Base-by-base conservation (phyloP, 352 stramenopile genomes). In the Phytophthora citrophthora region DNA sequence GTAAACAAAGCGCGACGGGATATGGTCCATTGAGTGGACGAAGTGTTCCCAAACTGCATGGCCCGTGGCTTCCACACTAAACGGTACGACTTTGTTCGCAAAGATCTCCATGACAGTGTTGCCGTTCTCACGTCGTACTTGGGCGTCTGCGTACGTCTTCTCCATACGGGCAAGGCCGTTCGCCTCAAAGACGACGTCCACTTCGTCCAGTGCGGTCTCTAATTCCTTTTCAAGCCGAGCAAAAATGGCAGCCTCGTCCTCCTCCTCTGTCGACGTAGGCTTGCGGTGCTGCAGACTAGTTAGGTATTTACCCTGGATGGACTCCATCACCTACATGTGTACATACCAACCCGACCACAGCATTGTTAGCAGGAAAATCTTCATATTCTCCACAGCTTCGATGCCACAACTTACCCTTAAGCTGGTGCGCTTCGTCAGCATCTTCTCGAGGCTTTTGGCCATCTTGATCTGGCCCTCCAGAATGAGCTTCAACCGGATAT, bases 71-170 rank as follows among this genome's bases (percentile, higher is more conserved):
- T 76, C 41, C 24, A 85, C 61, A 29, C 69, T 65, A 32, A 87
- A 87, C 16, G 78, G 78, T 54, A 87, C 74, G 27, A 85, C 66
- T 46, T 87, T 87, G 68, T 83, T 85, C 18, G 73, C 78, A 15
- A 80, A 84, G 48, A 86, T 84, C 55, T 83, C 78, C 63, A 86
- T 80, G 11, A 84, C 48, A 15, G 75, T 79, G 16, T 20, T 57
- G 32, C 71, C 76, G 27, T 76, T 70, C 41, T 87, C 78, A 38
- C 61, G 65, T 13, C 77, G 75, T 27, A 88, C 51, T 66, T 86
- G 73, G 9, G 76, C 76, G 32, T 84, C 74, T 10, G 72, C 68
- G 46, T 86, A 82, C 16, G 74, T 66, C 15, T 74, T 83, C 34
- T 86, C 74, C 74, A 83, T 82, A 26, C 64, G 66, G 15, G 70